Evolutionary conservation across 2,329 filamentous ascomycete genomes (phyloP).

Genomic region (Colletotrichum sp.): DNA sequence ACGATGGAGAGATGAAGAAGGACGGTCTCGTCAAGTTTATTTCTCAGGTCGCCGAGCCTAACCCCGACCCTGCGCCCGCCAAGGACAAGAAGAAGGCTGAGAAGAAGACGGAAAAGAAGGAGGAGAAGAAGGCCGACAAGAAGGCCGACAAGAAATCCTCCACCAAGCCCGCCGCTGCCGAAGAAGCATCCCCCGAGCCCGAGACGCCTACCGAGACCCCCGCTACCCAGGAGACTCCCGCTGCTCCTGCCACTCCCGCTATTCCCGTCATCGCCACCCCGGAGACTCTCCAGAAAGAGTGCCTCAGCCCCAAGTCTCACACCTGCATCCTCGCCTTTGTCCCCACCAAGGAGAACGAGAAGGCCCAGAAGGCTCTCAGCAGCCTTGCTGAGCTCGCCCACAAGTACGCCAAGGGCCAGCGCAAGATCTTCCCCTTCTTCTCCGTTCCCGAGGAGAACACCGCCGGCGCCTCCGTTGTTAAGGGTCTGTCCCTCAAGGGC

Average conservation of each 20-base stretch:
- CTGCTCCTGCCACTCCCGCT: conserved; percentile 51
- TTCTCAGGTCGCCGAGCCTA: conserved; percentile 77
- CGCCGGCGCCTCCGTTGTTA: conserved; percentile 48
- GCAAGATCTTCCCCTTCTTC: conserved; percentile 83
- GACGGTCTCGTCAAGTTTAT: conserved; percentile 82
- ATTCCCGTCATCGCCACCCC: conserved; percentile 70
- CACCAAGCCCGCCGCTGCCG: conserved; percentile 16
- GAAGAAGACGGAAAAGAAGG: conserved; percentile 34
- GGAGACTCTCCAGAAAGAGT: conserved; percentile 71
- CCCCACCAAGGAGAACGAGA: conserved; percentile 52
- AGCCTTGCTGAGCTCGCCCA: conserved; percentile 76
- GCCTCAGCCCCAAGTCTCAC: conserved; percentile 76
- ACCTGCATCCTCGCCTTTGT: conserved; percentile 84
- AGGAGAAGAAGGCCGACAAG: conserved; percentile 19
- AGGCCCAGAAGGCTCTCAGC: conserved; percentile 61
- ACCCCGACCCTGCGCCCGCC: conserved; percentile 72
- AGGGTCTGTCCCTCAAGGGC: conserved; percentile 65
- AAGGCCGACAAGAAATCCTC: conserved; percentile 7
- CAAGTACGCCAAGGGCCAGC: conserved; percentile 72
- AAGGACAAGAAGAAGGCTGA: conserved; percentile 50
- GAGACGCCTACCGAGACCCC: conserved; percentile 42
- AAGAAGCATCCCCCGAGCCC: conserved; percentile 27
- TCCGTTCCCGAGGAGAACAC: conserved; percentile 62
- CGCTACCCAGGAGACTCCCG: conserved; percentile 31
- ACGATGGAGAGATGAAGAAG: conserved; percentile 87